phyloP scores from a whole-genome alignment of 2,329 filamentous ascomycete genomes.

The Talaromyces sp. region DNA sequence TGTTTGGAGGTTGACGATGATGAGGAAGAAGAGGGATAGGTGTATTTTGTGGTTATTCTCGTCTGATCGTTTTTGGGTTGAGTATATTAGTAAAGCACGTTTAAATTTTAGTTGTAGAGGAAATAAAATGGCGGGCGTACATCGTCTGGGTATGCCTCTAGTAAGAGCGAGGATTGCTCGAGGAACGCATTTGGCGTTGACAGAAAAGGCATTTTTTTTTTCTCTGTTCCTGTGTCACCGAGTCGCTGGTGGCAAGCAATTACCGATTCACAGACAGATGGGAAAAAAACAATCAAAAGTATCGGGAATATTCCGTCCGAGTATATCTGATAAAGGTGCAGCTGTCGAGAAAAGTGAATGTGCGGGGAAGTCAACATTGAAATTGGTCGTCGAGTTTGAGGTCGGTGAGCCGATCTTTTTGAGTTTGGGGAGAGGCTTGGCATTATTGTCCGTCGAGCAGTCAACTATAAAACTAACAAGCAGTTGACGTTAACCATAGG shows the following conservation, averaged over 20 bases:
- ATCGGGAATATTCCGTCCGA: not conserved
- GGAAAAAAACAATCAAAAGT: not conserved
- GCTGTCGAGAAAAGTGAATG: not conserved
- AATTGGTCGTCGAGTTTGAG: not conserved
- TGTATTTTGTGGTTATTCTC: constrained; percentile 88
- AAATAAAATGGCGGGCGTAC: constrained; percentile 48
- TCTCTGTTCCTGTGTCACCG: not conserved
- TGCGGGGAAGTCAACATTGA: not conserved
- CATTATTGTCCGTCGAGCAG: not conserved
- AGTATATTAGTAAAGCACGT: constrained; percentile 2
- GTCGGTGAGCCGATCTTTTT: not conserved
- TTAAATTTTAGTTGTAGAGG: not conserved
- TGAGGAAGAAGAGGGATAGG: constrained; percentile 48
- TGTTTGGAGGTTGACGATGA: constrained; percentile 10
- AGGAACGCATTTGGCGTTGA: constrained; percentile 86
- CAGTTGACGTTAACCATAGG: no score
- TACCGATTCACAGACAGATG: not conserved
- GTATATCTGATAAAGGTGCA: not conserved
- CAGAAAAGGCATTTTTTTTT: constrained; percentile 69
- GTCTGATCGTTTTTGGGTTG: constrained; percentile 53
- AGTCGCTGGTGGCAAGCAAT: not conserved
- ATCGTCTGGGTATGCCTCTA: constrained; percentile 79
- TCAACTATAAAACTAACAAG: not conserved
- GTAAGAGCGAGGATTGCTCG: constrained; percentile 75
- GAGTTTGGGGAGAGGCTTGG: not conserved